phyloP scores from a whole-genome alignment of 768 basidiomycete species.

The Tulasnella sp. region DNA sequence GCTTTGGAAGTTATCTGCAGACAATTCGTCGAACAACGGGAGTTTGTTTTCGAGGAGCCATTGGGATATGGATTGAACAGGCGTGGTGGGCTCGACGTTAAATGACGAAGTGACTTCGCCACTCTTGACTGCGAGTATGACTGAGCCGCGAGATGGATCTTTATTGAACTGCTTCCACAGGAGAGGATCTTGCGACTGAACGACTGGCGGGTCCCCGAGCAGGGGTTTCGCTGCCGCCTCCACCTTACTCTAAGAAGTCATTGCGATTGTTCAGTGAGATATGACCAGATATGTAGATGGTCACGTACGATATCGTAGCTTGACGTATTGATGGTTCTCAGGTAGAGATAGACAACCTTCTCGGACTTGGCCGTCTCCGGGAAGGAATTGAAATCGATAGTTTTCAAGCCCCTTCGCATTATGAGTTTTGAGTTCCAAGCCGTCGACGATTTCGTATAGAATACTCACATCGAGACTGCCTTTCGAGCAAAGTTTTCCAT shows the following conservation, averaged over 20 bases:
- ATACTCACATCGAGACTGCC: conserved; percentile 58
- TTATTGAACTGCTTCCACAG: conserved; percentile 44
- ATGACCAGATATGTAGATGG: neutral
- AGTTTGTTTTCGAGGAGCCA: conserved; percentile 76
- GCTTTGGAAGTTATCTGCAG: conserved; percentile 74
- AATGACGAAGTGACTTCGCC: conserved; percentile 29
- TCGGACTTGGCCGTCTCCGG: conserved; percentile 51
- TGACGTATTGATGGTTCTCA: conserved; percentile 48
- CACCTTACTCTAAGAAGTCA: conserved; percentile 52
- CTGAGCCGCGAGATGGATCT: conserved; percentile 41
- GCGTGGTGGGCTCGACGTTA: conserved; percentile 26
- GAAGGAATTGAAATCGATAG: conserved; percentile 48
- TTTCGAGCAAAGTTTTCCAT: conserved; percentile 76
- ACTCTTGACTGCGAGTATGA: conserved; percentile 33
- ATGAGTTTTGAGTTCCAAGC: conserved; percentile 14
- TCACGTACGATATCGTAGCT: conserved; percentile 44
- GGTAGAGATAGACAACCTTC: conserved; percentile 62
- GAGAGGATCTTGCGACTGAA: conserved; percentile 46
- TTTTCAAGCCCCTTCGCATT: conserved; percentile 47
- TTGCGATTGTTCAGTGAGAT: neutral
- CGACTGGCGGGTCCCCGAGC: conserved; percentile 56
- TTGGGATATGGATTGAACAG: conserved; percentile 30
- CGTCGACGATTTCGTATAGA: conserved; percentile 1
- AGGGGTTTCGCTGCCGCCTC: conserved; percentile 59
- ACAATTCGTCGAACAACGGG: conserved; percentile 73